A percentile compares a stretch with the other conserved stretches of the same genome.
Conservation (phyloP, 1,284 basidiomycete genomes). For the Rhizoctonia solani region DNA sequence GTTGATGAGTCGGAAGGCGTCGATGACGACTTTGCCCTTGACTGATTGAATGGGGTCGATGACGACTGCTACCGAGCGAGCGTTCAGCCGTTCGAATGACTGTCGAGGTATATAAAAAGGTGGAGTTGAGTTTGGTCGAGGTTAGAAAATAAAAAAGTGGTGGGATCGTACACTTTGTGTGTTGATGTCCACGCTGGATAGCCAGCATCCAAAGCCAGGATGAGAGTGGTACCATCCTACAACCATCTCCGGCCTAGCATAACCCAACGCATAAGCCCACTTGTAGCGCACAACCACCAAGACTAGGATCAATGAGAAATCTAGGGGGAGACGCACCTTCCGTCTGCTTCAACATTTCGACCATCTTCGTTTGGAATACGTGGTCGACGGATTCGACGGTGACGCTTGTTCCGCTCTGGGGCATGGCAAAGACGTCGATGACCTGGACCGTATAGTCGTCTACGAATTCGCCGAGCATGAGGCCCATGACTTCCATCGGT, state of each 20-base stretch:
- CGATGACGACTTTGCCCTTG: slow-evolving; percentile 98
- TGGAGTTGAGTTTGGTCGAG: slow-evolving; percentile 3
- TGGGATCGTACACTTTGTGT: slow-evolving; percentile 82
- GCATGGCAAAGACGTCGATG: slow-evolving; percentile 99
- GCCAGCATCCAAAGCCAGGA: slow-evolving; percentile 99
- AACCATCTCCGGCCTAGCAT: slow-evolving; percentile 88
- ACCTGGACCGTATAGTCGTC: slow-evolving; percentile 97
- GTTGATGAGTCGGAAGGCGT: slow-evolving; percentile 96
- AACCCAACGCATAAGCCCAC: too few relatives aligned
- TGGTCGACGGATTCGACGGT: slow-evolving; percentile 99
- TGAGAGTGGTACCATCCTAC: slow-evolving; percentile 99
- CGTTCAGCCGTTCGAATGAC: slow-evolving; percentile 97
- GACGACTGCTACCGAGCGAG: slow-evolving; percentile 95
- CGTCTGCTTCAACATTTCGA: slow-evolving; percentile 99
- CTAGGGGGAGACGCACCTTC: slow-evolving; percentile 63
- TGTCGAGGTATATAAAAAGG: slow-evolving; percentile 46
- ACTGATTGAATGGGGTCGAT: slow-evolving; percentile 99
- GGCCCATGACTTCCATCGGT: slow-evolving; percentile 99
- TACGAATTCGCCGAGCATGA: slow-evolving; percentile 98
- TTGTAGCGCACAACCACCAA: too few relatives aligned
- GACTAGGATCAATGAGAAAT: slow-evolving; percentile 8
- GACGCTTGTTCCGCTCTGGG: slow-evolving; percentile 97
- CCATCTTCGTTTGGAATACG: slow-evolving; percentile 98
- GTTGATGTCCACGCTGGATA: slow-evolving; percentile 98
- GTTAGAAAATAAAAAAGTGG: slow-evolving; percentile 28